These are phyloP conservation scores for Populus trichocarpa DNA, from an alignment of 441 rosid genomes.

Conservation along the genomic window DNA sequence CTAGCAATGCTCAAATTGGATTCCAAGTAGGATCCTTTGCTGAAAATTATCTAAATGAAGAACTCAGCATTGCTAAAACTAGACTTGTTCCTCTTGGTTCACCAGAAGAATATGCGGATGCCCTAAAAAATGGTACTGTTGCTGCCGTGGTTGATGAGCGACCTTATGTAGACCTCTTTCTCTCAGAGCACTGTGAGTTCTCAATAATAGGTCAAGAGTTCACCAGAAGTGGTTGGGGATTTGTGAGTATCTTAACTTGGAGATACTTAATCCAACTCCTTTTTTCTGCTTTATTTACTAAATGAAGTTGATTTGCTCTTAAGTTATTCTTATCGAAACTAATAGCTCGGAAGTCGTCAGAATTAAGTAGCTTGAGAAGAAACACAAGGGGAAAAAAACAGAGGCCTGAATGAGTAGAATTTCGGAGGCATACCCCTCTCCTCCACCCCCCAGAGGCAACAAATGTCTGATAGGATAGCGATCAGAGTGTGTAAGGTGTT, in stretches of 20 bases:
- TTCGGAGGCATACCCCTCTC: not conserved
- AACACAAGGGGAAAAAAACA: too few species aligned
- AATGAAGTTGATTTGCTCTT: not conserved
- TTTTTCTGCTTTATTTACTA: constrained; percentile 1
- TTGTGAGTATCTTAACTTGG: constrained; percentile 54
- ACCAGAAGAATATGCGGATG: constrained; percentile 67
- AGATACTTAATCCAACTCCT: constrained; percentile 12
- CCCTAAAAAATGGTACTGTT: constrained; percentile 64
- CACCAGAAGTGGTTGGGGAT: constrained; percentile 90
- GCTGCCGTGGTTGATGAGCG: constrained; percentile 82
- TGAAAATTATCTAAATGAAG: constrained; percentile 58
- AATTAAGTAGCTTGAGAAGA: not conserved
- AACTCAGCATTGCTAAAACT: constrained; percentile 58
- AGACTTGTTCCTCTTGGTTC: constrained; percentile 82
- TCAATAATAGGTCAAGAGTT: constrained; percentile 79
- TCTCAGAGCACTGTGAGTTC: constrained; percentile 61
- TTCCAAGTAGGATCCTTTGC: constrained; percentile 85
- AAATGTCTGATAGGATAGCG: not conserved
- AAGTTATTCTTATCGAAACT: too few species aligned
- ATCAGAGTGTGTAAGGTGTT: not conserved
- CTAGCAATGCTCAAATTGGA: constrained; percentile 54
- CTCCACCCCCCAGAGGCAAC: not conserved
- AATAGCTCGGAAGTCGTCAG: not conserved
- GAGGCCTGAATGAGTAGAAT: not conserved
- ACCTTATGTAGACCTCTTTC: constrained; percentile 78